Percentiles rank a stretch among this genome's conserved stretches.
phyloP scores from a whole-genome alignment of 768 basidiomycete genomes.

The Termitomyces sp. region DNA sequence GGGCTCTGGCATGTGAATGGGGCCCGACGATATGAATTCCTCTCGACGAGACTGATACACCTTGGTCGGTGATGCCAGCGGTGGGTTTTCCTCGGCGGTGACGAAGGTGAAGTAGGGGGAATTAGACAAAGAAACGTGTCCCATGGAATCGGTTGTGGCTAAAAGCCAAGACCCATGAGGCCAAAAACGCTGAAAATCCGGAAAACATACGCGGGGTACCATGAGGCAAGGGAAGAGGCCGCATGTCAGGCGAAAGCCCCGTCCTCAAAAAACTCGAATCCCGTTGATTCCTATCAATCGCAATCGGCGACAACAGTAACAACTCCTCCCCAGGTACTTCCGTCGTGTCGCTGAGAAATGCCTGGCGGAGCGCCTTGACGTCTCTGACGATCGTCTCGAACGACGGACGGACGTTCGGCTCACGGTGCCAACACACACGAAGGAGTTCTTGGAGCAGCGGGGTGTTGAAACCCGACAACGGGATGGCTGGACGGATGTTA shows the following conservation, averaged over 20 bases:
- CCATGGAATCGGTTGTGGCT: neutral
- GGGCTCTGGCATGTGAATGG: slow-evolving; percentile 31
- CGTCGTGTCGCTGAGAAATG: slow-evolving; percentile 6
- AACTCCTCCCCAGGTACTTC: slow-evolving; percentile 11
- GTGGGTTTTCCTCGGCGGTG: slow-evolving; percentile 13
- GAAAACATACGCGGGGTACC: slow-evolving; percentile 17
- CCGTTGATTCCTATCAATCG: slow-evolving; percentile 8
- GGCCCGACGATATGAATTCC: slow-evolving; percentile 22
- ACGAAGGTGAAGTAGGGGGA: slow-evolving; percentile 12
- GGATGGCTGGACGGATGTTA: neutral
- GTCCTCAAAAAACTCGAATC: slow-evolving; percentile 7
- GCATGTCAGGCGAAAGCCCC: slow-evolving; percentile 34
- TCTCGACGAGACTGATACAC: slow-evolving; percentile 20
- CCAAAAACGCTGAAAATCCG: neutral
- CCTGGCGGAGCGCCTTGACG: slow-evolving; percentile 38
- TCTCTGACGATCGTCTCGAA: slow-evolving; percentile 46
- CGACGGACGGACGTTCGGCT: slow-evolving; percentile 42
- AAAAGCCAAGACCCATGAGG: neutral
- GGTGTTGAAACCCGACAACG: slow-evolving; percentile 16
- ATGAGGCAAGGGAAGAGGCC: slow-evolving; percentile 23
- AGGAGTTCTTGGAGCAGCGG: slow-evolving; percentile 39
- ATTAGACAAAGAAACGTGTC: neutral
- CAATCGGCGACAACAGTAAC: slow-evolving; percentile 1
- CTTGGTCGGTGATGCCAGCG: neutral
- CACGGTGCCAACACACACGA: slow-evolving; percentile 45